Conservation (phyloP, 257 asterid genomes). For the Cinchona pubescens region DNA sequence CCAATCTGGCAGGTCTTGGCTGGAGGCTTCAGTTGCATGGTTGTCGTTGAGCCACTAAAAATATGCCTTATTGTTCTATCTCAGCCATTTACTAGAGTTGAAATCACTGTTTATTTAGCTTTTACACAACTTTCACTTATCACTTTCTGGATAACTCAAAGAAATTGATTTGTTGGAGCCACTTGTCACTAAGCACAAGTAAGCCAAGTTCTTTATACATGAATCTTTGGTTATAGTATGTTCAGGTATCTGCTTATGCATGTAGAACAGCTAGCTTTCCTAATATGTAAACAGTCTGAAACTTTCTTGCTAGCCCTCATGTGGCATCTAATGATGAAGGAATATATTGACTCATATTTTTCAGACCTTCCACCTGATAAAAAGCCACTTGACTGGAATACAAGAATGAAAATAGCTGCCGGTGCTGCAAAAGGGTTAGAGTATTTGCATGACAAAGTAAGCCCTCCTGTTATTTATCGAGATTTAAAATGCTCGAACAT, state of each 20-base stretch:
- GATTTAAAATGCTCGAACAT: constrained; percentile 69
- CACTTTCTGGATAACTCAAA: not conserved
- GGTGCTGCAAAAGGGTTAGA: constrained; percentile 80
- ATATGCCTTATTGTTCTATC: not conserved
- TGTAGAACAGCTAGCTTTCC: not conserved
- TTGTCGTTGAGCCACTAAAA: not conserved
- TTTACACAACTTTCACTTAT: not conserved
- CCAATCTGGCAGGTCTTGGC: not conserved
- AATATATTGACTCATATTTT: constrained; percentile 12
- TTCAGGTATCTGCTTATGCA: not conserved
- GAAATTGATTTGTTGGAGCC: not conserved
- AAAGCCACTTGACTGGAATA: constrained; percentile 65
- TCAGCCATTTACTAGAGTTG: not conserved
- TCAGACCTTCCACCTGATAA: constrained; percentile 66
- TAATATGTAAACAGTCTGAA: not conserved
- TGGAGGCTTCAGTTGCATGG: not conserved
- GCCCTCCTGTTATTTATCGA: constrained; percentile 72
- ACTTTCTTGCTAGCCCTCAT: not conserved
- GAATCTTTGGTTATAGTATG: not conserved
- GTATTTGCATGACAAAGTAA: constrained; percentile 67
- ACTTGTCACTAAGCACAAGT: not conserved
- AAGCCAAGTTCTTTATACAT: not conserved
- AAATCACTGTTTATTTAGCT: not conserved
- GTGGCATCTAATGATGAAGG: constrained; percentile 8
- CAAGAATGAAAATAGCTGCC: constrained; percentile 74